Percentiles rank a stretch among this genome's conserved stretches.
These are phyloP conservation scores for Populus hybrid DNA, from an alignment of 441 rosid species.

Conservation along the genomic window DNA sequence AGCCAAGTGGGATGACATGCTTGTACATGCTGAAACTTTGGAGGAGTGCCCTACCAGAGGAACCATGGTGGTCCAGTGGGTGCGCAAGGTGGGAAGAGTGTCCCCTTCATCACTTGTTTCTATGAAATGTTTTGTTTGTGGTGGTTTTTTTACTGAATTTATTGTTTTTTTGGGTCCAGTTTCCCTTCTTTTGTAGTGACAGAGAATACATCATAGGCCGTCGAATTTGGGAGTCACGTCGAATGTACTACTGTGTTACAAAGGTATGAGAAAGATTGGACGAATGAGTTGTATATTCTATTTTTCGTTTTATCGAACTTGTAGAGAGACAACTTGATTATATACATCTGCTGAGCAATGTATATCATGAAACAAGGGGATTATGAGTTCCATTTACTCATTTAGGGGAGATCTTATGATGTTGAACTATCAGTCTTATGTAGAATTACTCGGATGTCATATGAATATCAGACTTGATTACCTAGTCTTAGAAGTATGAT, in stretches of 20 bases:
- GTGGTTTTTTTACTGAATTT: conserved; percentile 6
- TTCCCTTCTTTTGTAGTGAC: conserved; percentile 94
- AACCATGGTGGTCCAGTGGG: conserved; percentile 82
- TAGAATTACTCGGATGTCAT: background rate
- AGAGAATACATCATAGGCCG: conserved; percentile 89
- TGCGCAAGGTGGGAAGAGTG: conserved; percentile 63
- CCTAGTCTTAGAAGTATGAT: background rate
- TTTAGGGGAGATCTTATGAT: background rate
- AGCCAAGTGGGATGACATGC: conserved; percentile 86
- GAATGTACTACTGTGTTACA: conserved; percentile 73
- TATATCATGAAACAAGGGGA: background rate
- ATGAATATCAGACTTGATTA: background rate
- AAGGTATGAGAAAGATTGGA: conserved; percentile 48
- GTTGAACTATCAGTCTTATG: background rate
- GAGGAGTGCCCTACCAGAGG: conserved; percentile 76
- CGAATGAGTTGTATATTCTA: background rate
- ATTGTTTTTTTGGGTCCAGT: conserved; percentile 39
- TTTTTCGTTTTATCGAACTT: background rate
- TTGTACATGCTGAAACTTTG: conserved; percentile 49
- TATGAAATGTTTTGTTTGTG: conserved; percentile 1
- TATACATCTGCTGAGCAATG: background rate
- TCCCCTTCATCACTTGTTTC: background rate
- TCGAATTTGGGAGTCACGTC: conserved; percentile 85
- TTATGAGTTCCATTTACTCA: background rate
- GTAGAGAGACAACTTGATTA: background rate